phyloP scores from a whole-genome alignment of 2,329 filamentous ascomycete genomes.

The Chrysoporthe deuterocubensis region DNA sequence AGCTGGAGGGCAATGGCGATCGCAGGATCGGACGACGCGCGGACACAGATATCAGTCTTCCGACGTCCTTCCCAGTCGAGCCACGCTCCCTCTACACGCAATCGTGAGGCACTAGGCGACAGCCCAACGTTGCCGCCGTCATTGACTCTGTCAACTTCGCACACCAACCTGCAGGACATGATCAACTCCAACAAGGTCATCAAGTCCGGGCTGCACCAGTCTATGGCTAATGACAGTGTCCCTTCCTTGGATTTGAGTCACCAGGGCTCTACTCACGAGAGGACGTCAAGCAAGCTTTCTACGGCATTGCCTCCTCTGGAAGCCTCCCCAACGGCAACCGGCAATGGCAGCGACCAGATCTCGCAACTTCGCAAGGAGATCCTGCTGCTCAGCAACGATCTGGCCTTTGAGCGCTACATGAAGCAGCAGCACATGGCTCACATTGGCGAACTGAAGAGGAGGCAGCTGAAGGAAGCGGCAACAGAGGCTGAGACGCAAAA shows the following conservation, averaged over 20 bases:
- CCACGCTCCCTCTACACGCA: conserved; percentile 50
- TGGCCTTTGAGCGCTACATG: conserved; percentile 82
- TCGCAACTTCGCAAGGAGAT: conserved; percentile 72
- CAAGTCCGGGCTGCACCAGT: conserved; percentile 59
- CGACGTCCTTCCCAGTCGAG: conserved; percentile 57
- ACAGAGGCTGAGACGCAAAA: conserved; percentile 84
- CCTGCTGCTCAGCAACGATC: conserved; percentile 76
- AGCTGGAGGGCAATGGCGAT: conserved; percentile 50
- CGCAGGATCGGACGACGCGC: conserved; percentile 19
- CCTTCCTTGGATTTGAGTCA: conserved; percentile 57
- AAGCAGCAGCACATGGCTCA: conserved; percentile 83
- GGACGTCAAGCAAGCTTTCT: conserved; percentile 36
- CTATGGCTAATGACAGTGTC: conserved; percentile 61
- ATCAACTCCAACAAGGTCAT: conserved; percentile 63
- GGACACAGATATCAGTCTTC: conserved; percentile 49
- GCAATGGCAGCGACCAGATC: conserved; percentile 45
- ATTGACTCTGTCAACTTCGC: conserved; percentile 51
- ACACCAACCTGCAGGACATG: conserved; percentile 63
- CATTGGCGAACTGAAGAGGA: conserved; percentile 76
- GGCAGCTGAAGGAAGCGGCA: conserved; percentile 75
- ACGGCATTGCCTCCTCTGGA: conserved; percentile 34
- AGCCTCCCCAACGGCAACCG: conserved; percentile 36
- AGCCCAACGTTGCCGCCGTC: conserved; percentile 67
- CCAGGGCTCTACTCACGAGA: conserved; percentile 51
- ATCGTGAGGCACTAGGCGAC: conserved; percentile 52